A percentile compares a stretch with the other conserved stretches of the same genome.
phyloP scores from a whole-genome alignment of 2,329 filamentous ascomycete genomes.

The Catunica adiposa region DNA sequence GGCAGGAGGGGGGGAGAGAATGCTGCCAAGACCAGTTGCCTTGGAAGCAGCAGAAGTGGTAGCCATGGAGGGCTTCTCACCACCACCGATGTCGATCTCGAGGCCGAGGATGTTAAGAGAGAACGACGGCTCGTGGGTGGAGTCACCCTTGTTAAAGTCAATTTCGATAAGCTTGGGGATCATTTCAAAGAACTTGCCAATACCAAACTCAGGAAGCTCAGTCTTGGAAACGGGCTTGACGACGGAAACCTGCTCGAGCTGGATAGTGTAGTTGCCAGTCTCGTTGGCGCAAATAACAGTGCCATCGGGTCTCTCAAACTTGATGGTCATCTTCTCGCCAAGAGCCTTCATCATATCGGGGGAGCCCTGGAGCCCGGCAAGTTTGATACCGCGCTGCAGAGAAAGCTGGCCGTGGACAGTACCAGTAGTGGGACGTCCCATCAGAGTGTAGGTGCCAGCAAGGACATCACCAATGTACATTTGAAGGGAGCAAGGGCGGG shows the following conservation, averaged over 20 bases:
- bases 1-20: too few relatives aligned
- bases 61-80: neutral
- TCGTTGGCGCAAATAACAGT: constrained; percentile 8
- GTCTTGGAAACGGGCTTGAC: constrained; percentile 10
- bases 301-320: constrained; percentile 15
- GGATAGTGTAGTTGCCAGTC: constrained; percentile 10
- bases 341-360: constrained; percentile 5
- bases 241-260: constrained; percentile 12
- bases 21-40: neutral
- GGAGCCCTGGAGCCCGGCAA: constrained; percentile 30
- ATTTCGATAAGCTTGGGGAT: constrained; percentile 20
- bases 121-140: constrained; percentile 8
- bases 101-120: constrained; percentile 10
- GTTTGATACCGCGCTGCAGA: constrained; percentile 47
- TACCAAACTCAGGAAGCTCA: constrained; percentile 13
- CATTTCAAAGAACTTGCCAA: constrained; percentile 7
- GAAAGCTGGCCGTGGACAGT: constrained; percentile 23
- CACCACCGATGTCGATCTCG: constrained; percentile 9
- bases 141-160: constrained; percentile 18
- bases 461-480: constrained; percentile 21
- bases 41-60: neutral
- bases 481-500: constrained; percentile 23
- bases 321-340: constrained; percentile 19
- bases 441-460: constrained; percentile 23
- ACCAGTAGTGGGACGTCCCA: constrained; percentile 22